A percentile compares a stretch with the other conserved stretches of the same genome.
Conservation (phyloP, 129 eudicot genomes). For the Saussurea involucrata region DNA sequence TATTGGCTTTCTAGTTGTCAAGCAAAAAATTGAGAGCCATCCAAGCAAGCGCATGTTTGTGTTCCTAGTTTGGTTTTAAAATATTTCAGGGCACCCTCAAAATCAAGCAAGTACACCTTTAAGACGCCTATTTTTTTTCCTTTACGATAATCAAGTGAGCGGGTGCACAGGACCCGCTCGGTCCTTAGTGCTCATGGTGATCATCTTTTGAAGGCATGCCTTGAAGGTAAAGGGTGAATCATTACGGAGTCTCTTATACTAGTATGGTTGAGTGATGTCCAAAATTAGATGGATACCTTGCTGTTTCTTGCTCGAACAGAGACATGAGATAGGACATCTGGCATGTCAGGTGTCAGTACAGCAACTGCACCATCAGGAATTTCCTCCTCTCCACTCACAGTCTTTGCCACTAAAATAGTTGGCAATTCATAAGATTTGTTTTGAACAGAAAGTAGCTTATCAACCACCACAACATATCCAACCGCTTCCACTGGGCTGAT, state of each 20-base stretch:
- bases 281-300: conserved; percentile 48
- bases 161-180: no score
- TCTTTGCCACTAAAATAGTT: conserved; percentile 88
- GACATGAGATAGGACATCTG: conserved; percentile 97
- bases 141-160: no score
- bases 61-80: no score
- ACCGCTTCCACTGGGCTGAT: conserved; percentile 96
- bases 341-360: conserved; percentile 97
- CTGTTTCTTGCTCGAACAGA: conserved; percentile 98
- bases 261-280: not conserved
- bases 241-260: not conserved
- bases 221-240: not conserved
- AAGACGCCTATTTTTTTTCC: no score
- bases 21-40: no score
- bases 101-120: no score
- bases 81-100: no score
- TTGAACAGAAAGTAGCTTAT: conserved; percentile 87
- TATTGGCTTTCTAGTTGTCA: no score
- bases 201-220: not conserved
- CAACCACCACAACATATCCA: conserved; percentile 87
- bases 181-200: no score
- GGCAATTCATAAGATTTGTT: conserved; percentile 65
- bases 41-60: no score
- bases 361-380: conserved; percentile 97
- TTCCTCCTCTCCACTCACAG: conserved; percentile 98